These are phyloP conservation scores for Neovahlkampfia damariscottae DNA, from an alignment of 78 protist genomes.

Conservation along the genomic window DNA sequence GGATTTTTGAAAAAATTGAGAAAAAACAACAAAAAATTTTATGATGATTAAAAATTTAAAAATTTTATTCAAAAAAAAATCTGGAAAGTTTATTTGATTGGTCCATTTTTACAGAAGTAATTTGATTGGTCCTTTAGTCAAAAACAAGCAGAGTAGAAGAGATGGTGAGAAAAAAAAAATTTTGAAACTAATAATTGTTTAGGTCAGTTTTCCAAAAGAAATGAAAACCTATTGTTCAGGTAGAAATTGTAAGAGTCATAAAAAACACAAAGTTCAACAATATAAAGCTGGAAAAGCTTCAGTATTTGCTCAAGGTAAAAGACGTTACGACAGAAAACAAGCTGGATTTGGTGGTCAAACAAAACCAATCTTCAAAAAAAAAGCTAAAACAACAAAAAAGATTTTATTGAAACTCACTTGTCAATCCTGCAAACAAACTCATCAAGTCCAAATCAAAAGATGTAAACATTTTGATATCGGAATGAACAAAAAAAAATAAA, in stretches of 20 bases:
- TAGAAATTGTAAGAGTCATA: conserved; percentile 78
- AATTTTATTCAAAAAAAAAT: too few species aligned
- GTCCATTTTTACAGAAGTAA: too few species aligned
- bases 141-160: too few species aligned
- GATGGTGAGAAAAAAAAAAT: too few species aligned
- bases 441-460: conserved; percentile 73
- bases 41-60: too few species aligned
- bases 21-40: too few species aligned
- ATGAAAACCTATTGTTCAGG: conserved; percentile 76
- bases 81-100: too few species aligned
- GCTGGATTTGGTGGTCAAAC: conserved; percentile 99
- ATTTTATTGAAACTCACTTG: conserved; percentile 90
- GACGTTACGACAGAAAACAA: conserved; percentile 98
- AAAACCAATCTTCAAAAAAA: conserved; percentile 97
- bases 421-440: conserved; percentile 67
- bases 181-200: background rate
- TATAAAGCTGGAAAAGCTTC: conserved; percentile 96
- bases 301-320: conserved; percentile 92
- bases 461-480: conserved; percentile 92
- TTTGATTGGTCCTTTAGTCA: too few species aligned
- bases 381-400: conserved; percentile 98
- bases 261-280: conserved; percentile 86
- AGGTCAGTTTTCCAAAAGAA: background rate
- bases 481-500: conserved; percentile 34
- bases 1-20: too few species aligned